phyloP scores from a whole-genome alignment of 305 asterid genomes.

The Nicotiana rustica region DNA sequence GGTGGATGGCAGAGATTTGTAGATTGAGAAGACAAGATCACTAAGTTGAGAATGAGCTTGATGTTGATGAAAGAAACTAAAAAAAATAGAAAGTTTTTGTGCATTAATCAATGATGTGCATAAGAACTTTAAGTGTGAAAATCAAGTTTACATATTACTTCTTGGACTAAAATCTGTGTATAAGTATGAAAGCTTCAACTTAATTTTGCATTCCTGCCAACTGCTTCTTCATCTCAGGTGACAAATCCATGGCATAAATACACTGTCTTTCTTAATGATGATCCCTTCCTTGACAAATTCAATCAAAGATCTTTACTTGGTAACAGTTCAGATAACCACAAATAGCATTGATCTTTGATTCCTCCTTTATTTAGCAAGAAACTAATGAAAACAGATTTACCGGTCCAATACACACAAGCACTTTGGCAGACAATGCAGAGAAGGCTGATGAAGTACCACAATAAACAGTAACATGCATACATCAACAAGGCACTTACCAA shows the following conservation, averaged over 20 bases:
- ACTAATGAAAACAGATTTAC: not conserved
- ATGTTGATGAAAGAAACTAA: not conserved
- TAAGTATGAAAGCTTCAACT: not conserved
- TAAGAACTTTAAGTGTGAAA: not conserved
- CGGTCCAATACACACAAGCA: not conserved
- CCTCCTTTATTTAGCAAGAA: not conserved
- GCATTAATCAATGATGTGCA: not conserved
- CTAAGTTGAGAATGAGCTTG: not conserved
- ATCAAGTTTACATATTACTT: not conserved
- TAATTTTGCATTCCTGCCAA: not conserved
- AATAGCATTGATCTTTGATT: not conserved
- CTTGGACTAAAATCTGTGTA: not conserved
- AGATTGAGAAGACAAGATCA: too few relatives aligned
- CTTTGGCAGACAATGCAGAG: not conserved
- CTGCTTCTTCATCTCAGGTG: not conserved
- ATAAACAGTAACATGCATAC: not conserved
- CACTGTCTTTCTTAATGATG: not conserved
- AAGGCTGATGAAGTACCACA: not conserved
- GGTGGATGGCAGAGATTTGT: too few relatives aligned
- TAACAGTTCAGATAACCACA: not conserved
- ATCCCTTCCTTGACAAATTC: not conserved
- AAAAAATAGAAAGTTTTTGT: not conserved
- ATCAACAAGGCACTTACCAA: constrained; percentile 16
- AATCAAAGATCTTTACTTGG: not conserved
- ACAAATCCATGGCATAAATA: not conserved